phyloP scores from a whole-genome alignment of 345 rosid species.

The Abelmoschus esculentus region DNA sequence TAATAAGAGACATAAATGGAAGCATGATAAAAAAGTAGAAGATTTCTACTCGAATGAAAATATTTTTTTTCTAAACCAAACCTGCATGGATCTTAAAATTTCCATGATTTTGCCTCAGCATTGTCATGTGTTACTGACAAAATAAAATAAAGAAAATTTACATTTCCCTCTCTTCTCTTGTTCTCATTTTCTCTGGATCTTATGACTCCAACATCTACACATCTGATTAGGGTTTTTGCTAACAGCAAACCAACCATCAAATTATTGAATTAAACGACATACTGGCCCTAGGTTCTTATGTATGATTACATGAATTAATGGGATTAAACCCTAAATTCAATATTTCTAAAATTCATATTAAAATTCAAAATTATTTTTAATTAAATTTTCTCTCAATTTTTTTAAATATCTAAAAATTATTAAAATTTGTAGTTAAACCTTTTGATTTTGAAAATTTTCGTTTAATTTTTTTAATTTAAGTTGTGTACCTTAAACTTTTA shows the following conservation, averaged over 20 bases:
- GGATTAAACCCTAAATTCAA: not conserved
- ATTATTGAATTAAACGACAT: slow-evolving; percentile 11
- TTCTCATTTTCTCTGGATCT: not conserved
- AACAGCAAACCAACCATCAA: slow-evolving; percentile 7
- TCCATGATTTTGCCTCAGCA: slow-evolving; percentile 21
- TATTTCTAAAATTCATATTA: too few species aligned
- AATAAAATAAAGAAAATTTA: not conserved
- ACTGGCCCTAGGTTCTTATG: slow-evolving; percentile 7
- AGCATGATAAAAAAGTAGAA: too few species aligned
- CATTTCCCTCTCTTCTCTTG: not conserved
- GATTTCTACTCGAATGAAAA: too few species aligned
- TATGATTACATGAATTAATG: not conserved
- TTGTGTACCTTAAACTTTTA: too few species aligned
- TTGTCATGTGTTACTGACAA: slow-evolving; percentile 28
- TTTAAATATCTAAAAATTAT: too few species aligned
- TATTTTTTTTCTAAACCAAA: not conserved
- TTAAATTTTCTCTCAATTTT: too few species aligned
- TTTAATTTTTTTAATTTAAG: too few species aligned
- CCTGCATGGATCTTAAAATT: slow-evolving; percentile 13
- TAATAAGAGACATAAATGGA: too few species aligned
- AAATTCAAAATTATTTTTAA: too few species aligned
- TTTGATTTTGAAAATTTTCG: too few species aligned
- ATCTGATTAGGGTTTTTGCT: slow-evolving; percentile 8
- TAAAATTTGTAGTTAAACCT: too few species aligned
- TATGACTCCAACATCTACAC: not conserved